Evolutionary conservation across 192 early-diverging fungal species (phyloP).

Genomic region (Backusella westeae): DNA sequence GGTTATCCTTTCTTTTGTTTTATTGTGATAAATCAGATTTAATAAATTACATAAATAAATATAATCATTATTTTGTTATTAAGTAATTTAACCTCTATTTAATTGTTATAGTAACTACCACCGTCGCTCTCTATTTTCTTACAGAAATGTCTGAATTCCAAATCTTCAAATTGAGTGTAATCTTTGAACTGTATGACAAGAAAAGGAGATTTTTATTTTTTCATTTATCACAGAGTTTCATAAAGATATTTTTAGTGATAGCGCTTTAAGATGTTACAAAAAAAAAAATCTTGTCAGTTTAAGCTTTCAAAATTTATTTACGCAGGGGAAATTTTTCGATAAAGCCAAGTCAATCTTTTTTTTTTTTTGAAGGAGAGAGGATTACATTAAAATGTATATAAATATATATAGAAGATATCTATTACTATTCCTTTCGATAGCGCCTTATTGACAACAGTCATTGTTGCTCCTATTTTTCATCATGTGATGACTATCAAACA

Average conservation of each 20-base stretch:
- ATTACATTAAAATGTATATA: no score
- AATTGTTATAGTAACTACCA: not conserved
- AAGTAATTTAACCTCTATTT: not conserved
- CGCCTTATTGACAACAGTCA: not conserved
- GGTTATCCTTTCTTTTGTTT: not conserved
- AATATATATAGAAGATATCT: no score
- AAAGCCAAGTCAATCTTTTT: not conserved
- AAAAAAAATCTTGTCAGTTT: not conserved
- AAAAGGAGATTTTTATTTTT: not conserved
- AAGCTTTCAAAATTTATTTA: not conserved
- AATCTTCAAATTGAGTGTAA: slow-evolving; percentile 5
- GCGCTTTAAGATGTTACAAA: not conserved
- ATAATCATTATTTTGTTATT: not conserved
- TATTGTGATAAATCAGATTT: not conserved
- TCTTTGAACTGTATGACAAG: not conserved
- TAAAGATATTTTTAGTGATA: not conserved
- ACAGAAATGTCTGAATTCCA: slow-evolving; percentile 2
- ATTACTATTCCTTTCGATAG: no score
- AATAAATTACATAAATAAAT: no score
- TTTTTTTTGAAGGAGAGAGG: not conserved
- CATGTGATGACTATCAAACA: not conserved
- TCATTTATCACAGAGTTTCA: not conserved
- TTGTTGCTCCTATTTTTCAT: not conserved
- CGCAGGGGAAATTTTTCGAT: not conserved
- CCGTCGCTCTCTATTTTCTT: not conserved